Percentiles rank a stretch among this genome's conserved stretches.
These are phyloP conservation scores for Roridomyces roridus DNA, from an alignment of 768 basidiomycete genomes.

Conservation along the genomic window DNA sequence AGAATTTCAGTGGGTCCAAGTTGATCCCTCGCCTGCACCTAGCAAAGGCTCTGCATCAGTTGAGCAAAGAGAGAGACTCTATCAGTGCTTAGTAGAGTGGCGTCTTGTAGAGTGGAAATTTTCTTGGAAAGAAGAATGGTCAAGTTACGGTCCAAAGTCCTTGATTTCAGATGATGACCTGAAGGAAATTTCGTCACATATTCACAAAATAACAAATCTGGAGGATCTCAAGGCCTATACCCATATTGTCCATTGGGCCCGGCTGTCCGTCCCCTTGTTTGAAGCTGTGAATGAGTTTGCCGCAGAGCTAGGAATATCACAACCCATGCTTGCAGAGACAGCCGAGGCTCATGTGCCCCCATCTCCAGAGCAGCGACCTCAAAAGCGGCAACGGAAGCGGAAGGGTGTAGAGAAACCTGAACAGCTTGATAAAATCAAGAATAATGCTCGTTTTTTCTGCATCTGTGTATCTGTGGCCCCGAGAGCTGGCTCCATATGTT, in stretches of 20 bases:
- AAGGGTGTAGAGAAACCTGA: too few species aligned
- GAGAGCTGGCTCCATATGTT: too few species aligned
- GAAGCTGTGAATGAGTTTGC: too few species aligned
- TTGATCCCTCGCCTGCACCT: background rate
- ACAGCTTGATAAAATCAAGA: too few species aligned
- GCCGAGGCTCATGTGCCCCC: too few species aligned
- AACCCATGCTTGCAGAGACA: too few species aligned
- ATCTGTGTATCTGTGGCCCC: too few species aligned
- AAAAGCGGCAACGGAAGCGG: too few species aligned
- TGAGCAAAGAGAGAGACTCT: slow-evolving; percentile 7
- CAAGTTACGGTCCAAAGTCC: slow-evolving; percentile 9
- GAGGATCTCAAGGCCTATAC: background rate
- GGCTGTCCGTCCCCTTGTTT: too few species aligned
- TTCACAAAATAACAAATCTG: background rate
- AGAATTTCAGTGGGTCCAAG: background rate
- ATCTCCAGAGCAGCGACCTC: too few species aligned
- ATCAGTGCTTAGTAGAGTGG: background rate
- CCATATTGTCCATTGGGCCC: slow-evolving; percentile 12
- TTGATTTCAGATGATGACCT: slow-evolving; percentile 7
- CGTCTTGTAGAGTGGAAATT: background rate
- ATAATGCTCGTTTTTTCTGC: too few species aligned
- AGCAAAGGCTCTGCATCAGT: slow-evolving; percentile 9
- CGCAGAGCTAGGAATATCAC: too few species aligned
- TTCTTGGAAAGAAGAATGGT: background rate
- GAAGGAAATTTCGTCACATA: background rate